phyloP scores from a whole-genome alignment of 2,329 filamentous ascomycete species.

The Arachnomyces sp. region DNA sequence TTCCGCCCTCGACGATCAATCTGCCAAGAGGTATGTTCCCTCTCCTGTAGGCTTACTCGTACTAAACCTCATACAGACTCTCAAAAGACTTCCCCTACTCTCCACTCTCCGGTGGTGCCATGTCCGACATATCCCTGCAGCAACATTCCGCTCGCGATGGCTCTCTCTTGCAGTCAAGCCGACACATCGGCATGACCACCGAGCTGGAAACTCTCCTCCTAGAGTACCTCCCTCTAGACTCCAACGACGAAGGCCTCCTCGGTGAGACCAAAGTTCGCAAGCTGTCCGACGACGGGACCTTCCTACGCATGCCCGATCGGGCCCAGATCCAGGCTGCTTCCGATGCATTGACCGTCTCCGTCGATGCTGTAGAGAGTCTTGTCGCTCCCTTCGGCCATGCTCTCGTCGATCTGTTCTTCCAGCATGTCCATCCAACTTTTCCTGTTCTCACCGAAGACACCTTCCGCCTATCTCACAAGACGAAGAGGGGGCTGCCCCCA shows the following conservation, averaged over 20 bases:
- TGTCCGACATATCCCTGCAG: conserved; percentile 1
- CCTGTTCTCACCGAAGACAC: conserved; percentile 35
- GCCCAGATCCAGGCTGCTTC: conserved; percentile 23
- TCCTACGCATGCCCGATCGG: conserved; percentile 30
- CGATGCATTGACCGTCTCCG: conserved; percentile 22
- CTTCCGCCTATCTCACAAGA: conserved; percentile 36
- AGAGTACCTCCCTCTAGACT: conserved; percentile 32
- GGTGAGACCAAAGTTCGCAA: conserved; percentile 29
- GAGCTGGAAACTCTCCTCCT: conserved; percentile 34
- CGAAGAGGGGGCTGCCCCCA: conserved; percentile 30
- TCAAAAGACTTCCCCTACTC: not conserved
- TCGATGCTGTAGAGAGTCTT: conserved; percentile 35
- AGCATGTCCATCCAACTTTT: conserved; percentile 35
- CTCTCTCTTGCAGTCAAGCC: conserved; percentile 27
- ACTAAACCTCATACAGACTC: conserved; percentile 1
- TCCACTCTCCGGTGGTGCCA: conserved; percentile 1
- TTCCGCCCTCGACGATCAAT: conserved; percentile 19
- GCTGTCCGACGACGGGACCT: conserved; percentile 32
- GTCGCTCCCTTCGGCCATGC: conserved; percentile 37
- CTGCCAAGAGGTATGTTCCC: conserved; percentile 31
- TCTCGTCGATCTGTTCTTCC: conserved; percentile 37
- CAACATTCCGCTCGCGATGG: conserved; percentile 22
- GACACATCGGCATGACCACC: conserved; percentile 36
- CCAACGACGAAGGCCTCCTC: conserved; percentile 31
- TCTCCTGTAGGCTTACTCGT: too few species aligned